These are phyloP conservation scores for Diutina catenulata DNA, from an alignment of 1,139 yeast species.

Conservation along the genomic window DNA sequence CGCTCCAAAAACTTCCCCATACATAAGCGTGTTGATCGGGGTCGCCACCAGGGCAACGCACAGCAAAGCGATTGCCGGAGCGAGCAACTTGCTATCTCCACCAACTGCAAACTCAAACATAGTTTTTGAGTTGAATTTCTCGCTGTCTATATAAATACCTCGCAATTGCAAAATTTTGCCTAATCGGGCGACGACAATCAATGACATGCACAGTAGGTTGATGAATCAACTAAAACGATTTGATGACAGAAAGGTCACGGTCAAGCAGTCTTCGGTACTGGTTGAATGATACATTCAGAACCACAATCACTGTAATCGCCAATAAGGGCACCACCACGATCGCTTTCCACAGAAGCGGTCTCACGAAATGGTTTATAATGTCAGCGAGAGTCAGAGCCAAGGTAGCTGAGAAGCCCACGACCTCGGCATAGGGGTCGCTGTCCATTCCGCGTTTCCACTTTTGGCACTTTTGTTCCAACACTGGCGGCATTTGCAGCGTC, in stretches of 20 bases:
- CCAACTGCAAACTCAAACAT: not conserved
- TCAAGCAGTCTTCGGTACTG: not conserved
- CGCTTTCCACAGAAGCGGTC: not conserved
- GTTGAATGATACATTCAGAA: not conserved
- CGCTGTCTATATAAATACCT: not conserved
- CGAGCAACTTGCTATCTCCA: not conserved
- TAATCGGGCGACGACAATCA: not conserved
- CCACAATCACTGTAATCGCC: not conserved
- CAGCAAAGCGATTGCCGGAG: not conserved
- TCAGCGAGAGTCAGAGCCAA: constrained; percentile 1
- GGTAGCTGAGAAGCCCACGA: not conserved
- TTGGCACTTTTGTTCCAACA: not conserved
- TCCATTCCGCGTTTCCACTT: not conserved
- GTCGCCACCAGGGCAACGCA: constrained; percentile 12
- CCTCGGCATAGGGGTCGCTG: not conserved
- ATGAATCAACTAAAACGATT: not conserved
- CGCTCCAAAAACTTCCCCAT: constrained; percentile 51
- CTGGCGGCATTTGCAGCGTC: not conserved
- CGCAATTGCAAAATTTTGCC: too few relatives aligned
- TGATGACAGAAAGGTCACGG: not conserved
- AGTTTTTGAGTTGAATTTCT: too few relatives aligned
- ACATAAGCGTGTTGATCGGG: constrained; percentile 52
- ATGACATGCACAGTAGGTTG: not conserved
- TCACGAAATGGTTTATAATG: not conserved
- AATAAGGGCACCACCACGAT: not conserved